Evolutionary conservation across 306 rosid genomes (phyloP).

Genomic region (Dryas octopetala): DNA sequence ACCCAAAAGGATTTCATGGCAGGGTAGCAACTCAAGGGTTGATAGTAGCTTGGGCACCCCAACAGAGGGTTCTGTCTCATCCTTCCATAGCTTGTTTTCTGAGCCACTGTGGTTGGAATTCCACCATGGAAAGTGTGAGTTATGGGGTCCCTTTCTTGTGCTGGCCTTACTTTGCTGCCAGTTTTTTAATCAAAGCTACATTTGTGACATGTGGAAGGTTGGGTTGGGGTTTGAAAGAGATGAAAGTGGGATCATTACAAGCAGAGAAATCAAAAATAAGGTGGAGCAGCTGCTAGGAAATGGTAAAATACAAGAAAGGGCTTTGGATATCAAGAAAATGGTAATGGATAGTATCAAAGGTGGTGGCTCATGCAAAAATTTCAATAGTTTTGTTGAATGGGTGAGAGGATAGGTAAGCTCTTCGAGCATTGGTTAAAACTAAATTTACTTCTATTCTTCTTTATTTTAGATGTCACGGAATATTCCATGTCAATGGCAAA

Average conservation of each 20-base stretch:
- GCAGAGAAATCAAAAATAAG: constrained; percentile 34
- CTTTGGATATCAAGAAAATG: constrained; percentile 16
- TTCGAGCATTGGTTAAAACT: background rate
- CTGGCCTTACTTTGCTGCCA: constrained; percentile 51
- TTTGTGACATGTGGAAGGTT: constrained; percentile 50
- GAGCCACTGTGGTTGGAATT: constrained; percentile 64
- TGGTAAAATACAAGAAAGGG: constrained; percentile 28
- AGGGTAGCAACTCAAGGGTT: constrained; percentile 22
- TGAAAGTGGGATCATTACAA: constrained; percentile 31
- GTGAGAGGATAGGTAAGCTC: constrained; percentile 20
- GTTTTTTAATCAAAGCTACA: constrained; percentile 16
- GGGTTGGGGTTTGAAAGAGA: constrained; percentile 36
- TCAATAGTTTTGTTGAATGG: constrained; percentile 37
- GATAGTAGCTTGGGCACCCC: constrained; percentile 46
- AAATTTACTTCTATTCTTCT: background rate
- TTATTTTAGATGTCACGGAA: too few species aligned
- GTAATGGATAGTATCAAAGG: background rate
- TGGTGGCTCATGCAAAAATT: constrained; percentile 30
- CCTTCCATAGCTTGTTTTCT: constrained; percentile 44
- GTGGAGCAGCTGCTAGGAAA: constrained; percentile 35
- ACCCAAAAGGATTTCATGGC: constrained; percentile 28
- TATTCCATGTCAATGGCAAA: background rate
- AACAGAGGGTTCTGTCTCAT: constrained; percentile 37
- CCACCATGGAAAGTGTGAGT: constrained; percentile 48
- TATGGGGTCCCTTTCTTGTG: constrained; percentile 50